Evolutionary conservation across 2,329 filamentous ascomycete species (phyloP).

Genomic region (Alternaria ethzedia): DNA sequence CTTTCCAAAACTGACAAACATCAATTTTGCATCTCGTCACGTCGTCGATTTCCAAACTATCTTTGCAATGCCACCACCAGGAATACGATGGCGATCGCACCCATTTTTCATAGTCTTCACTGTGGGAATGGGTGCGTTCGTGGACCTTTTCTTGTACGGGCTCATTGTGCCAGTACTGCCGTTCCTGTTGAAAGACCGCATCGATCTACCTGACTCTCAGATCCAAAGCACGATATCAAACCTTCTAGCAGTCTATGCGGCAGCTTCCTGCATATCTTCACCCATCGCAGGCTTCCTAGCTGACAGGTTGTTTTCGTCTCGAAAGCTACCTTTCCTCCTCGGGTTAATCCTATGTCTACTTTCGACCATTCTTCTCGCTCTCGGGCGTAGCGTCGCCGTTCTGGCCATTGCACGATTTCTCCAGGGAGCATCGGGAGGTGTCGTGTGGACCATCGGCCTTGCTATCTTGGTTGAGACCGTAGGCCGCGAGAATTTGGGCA

Average conservation of each 20-base stretch:
- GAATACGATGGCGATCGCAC: conserved; percentile 63
- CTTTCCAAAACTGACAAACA: neutral
- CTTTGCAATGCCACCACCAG: conserved; percentile 21
- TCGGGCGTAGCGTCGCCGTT: conserved; percentile 57
- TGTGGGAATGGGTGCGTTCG: conserved; percentile 63
- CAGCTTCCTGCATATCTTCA: conserved; percentile 59
- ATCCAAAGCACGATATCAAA: conserved; percentile 61
- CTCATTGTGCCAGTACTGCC: conserved; percentile 65
- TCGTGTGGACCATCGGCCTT: conserved; percentile 67
- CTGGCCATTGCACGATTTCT: conserved; percentile 61
- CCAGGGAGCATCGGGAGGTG: conserved; percentile 63
- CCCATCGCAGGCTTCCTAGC: conserved; percentile 62
- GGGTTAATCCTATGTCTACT: conserved; percentile 61
- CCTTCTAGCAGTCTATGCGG: conserved; percentile 62
- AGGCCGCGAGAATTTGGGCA: conserved; percentile 62
- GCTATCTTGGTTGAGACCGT: conserved; percentile 67
- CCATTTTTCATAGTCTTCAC: conserved; percentile 65
- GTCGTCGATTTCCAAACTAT: neutral
- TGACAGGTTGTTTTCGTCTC: conserved; percentile 57
- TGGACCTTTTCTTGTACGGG: conserved; percentile 66
- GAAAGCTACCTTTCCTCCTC: conserved; percentile 64
- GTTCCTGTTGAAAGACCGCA: conserved; percentile 61
- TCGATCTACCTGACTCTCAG: conserved; percentile 55
- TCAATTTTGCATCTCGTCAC: neutral
- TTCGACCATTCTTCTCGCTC: conserved; percentile 62